A percentile compares a stretch with the other conserved stretches of the same genome.
phyloP scores from a whole-genome alignment of 2,329 filamentous ascomycete species.

The Fusarium chuoi region DNA sequence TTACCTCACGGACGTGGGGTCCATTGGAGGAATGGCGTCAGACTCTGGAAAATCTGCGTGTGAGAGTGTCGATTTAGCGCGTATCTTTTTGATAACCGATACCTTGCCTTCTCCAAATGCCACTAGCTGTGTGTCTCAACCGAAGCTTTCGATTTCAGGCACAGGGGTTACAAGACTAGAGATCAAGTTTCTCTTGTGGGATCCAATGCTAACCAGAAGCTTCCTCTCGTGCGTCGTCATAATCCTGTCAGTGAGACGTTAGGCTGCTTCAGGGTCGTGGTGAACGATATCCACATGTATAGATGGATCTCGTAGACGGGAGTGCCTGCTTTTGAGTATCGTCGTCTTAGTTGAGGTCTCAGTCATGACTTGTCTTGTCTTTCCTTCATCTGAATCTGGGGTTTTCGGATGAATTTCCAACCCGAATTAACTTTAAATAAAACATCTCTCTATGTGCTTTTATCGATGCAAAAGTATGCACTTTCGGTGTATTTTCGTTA shows the following conservation, averaged over 20 bases:
- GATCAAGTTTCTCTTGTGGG: slow-evolving; percentile 18
- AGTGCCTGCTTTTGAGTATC: neutral
- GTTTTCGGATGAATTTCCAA: neutral
- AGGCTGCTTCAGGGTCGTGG: neutral
- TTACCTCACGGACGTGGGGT: slow-evolving; percentile 24
- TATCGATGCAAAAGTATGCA: neutral
- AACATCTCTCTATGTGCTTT: neutral
- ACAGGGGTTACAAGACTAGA: slow-evolving; percentile 7
- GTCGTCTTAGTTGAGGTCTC: neutral
- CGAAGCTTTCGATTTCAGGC: neutral
- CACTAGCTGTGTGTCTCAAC: slow-evolving; percentile 7
- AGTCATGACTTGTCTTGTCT: neutral
- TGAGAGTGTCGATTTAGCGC: slow-evolving; percentile 20
- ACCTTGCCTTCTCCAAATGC: slow-evolving; percentile 23
- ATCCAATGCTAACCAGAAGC: neutral
- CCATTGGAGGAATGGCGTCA: slow-evolving; percentile 31
- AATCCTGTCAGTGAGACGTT: slow-evolving; percentile 10
- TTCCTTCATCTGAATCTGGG: neutral
- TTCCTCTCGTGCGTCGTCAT: slow-evolving; percentile 14
- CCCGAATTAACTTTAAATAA: neutral
- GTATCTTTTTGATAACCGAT: slow-evolving; percentile 17
- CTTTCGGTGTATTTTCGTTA: neutral
- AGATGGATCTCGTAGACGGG: neutral
- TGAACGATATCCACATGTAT: neutral
- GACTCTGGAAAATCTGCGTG: slow-evolving; percentile 6